phyloP scores from a whole-genome alignment of 345 rosid genomes.

The Gossypioides kirkii region DNA sequence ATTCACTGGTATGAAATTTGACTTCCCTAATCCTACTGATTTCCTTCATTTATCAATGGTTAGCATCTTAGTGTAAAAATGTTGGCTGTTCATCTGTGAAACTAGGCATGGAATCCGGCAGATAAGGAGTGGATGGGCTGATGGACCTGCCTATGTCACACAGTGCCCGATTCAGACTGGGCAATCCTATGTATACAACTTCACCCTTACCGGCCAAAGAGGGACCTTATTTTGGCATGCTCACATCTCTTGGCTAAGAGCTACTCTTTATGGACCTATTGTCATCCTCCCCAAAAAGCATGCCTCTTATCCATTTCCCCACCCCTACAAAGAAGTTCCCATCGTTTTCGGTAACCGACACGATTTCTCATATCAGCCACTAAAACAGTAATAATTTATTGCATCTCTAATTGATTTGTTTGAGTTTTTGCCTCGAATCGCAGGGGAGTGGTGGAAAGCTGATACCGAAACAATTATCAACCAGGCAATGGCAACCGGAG shows the following conservation, averaged over 20 bases:
- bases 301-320: slow-evolving; percentile 43
- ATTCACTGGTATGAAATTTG: slow-evolving; percentile 27
- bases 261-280: slow-evolving; percentile 42
- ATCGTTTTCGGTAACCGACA: slow-evolving; percentile 30
- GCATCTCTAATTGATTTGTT: not conserved
- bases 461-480: slow-evolving; percentile 45
- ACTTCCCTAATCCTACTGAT: slow-evolving; percentile 17
- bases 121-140: slow-evolving; percentile 42
- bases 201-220: slow-evolving; percentile 47
- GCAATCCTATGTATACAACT: slow-evolving; percentile 39
- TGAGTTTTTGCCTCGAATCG: not conserved
- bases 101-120: slow-evolving; percentile 49
- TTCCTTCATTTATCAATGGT: not conserved
- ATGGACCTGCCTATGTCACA: slow-evolving; percentile 41
- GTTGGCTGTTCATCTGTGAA: not conserved
- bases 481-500: slow-evolving; percentile 44
- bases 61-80: not conserved
- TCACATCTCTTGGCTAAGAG: slow-evolving; percentile 51
- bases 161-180: slow-evolving; percentile 46
- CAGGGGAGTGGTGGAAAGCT: slow-evolving; percentile 64
- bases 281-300: slow-evolving; percentile 48
- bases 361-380: slow-evolving; percentile 10
- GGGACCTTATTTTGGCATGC: slow-evolving; percentile 65
- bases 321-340: slow-evolving; percentile 35
- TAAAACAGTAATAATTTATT: too few relatives aligned